Percentiles rank a stretch among this genome's conserved stretches.
Conservation (phyloP, 2,329 filamentous ascomycete species). For the Aureobasidium pullulans region DNA sequence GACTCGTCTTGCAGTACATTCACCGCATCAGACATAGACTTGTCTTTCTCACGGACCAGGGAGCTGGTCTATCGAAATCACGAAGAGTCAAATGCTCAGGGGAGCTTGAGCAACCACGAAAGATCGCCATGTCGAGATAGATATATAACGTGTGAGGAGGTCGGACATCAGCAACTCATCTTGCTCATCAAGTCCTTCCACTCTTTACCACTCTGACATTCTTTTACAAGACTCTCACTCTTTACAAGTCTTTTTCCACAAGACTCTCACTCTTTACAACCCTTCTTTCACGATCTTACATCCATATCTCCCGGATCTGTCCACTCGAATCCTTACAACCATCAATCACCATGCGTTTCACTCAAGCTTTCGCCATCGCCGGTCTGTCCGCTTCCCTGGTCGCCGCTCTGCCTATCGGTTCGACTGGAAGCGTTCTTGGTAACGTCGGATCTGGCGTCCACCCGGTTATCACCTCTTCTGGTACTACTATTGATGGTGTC, state of each 20-base stretch:
- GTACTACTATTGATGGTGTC: not conserved
- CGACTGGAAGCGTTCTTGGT: not conserved
- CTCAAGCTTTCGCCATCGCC: constrained; percentile 2
- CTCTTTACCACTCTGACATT: not conserved
- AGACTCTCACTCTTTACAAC: not conserved
- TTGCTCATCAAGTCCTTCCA: not conserved
- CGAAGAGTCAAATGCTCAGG: not conserved
- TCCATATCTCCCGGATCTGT: not conserved
- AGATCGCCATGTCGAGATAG: not conserved
- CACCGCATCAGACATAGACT: not conserved
- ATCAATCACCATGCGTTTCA: not conserved
- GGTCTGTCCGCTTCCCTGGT: not conserved
- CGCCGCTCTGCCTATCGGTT: not conserved
- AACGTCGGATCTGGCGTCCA: not conserved
- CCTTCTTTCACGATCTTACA: not conserved
- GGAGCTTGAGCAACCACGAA: not conserved
- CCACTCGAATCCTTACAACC: not conserved
- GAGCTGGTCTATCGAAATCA: not conserved
- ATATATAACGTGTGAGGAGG: not conserved
- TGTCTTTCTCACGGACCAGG: not conserved
- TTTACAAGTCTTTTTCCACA: not conserved
- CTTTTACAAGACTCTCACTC: not conserved
- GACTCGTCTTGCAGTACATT: not conserved
- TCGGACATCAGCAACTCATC: not conserved
- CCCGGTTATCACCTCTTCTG: not conserved